Evolutionary conservation across 371 early-diverging fungal genomes (phyloP).

Genomic region (Rozella allomycis): DNA sequence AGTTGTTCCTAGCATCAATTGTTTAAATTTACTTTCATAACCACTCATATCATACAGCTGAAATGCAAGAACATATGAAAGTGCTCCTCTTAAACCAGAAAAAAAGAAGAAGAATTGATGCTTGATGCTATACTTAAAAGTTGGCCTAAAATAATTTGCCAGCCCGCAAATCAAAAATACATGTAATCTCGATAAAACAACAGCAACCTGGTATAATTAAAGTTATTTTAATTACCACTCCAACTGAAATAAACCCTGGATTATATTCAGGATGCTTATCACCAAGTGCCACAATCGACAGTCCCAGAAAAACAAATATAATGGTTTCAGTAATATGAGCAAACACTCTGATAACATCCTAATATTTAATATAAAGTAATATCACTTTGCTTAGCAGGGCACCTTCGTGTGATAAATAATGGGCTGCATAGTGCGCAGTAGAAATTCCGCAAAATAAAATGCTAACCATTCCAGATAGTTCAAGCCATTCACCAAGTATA

Average conservation of each 20-base stretch:
- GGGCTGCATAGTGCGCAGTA: slow-evolving; percentile 72
- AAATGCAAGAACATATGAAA: not conserved
- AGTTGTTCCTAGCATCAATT: not conserved
- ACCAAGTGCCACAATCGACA: slow-evolving; percentile 25
- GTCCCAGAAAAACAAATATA: slow-evolving; percentile 27
- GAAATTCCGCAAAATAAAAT: slow-evolving; percentile 81
- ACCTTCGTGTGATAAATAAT: no score
- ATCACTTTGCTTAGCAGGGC: slow-evolving; percentile 11
- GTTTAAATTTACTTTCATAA: not conserved
- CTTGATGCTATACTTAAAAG: no score
- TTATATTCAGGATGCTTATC: slow-evolving; percentile 11
- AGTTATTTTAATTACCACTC: slow-evolving; percentile 5
- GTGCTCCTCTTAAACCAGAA: not conserved
- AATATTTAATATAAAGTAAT: slow-evolving; percentile 10
- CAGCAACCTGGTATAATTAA: slow-evolving; percentile 7
- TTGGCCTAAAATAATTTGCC: not conserved
- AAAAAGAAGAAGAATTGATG: not conserved
- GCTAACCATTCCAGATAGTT: slow-evolving; percentile 75
- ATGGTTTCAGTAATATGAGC: slow-evolving; percentile 20
- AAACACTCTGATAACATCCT: slow-evolving; percentile 17
- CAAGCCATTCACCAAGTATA: slow-evolving; percentile 60
- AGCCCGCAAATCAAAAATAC: not conserved
- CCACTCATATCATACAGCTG: not conserved
- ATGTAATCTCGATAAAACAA: not conserved
- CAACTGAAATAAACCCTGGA: slow-evolving; percentile 14